Evolutionary conservation across 2,329 filamentous ascomycete species (phyloP).

Genomic region (Neurospora sp.): DNA sequence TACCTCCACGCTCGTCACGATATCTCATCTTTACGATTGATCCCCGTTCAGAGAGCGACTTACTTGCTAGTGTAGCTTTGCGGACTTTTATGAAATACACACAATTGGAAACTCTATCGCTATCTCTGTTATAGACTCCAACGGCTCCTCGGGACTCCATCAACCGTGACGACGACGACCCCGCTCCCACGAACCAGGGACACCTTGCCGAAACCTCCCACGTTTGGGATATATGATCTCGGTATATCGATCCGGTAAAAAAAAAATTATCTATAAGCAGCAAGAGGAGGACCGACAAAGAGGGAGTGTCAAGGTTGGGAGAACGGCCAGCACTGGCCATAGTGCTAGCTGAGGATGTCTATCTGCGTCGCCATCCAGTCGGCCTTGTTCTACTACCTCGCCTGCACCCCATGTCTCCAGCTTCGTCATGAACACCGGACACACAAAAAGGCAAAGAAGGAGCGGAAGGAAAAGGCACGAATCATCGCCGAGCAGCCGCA

Average conservation of each 20-base stretch:
- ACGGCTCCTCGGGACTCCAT: neutral
- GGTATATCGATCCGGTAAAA: neutral
- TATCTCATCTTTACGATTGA: neutral
- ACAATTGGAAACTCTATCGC: neutral
- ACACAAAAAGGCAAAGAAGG: constrained; percentile 59
- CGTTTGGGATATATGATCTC: constrained; percentile 1
- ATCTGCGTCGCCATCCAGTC: constrained; percentile 59
- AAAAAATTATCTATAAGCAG: neutral
- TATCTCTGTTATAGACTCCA: neutral
- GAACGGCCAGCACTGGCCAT: neutral
- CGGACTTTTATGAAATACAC: neutral
- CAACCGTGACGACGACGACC: constrained; percentile 1
- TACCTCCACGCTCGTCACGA: neutral
- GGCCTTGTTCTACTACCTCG: constrained; percentile 67
- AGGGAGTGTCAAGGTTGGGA: neutral
- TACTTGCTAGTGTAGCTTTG: neutral
- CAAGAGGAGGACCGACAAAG: neutral
- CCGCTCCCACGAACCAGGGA: neutral
- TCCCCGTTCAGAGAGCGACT: neutral
- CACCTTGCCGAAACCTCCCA: neutral
- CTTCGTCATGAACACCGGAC: constrained; percentile 60
- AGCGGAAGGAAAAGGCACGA: constrained; percentile 54
- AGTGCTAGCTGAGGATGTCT: constrained; percentile 29
- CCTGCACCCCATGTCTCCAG: constrained; percentile 70
- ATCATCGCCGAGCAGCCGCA: constrained; percentile 61